Evolutionary conservation across 2,329 filamentous ascomycete genomes (phyloP), one percentile per base, ranked within the genome.

Genomic region (Niveomyces coronatus): DNA sequence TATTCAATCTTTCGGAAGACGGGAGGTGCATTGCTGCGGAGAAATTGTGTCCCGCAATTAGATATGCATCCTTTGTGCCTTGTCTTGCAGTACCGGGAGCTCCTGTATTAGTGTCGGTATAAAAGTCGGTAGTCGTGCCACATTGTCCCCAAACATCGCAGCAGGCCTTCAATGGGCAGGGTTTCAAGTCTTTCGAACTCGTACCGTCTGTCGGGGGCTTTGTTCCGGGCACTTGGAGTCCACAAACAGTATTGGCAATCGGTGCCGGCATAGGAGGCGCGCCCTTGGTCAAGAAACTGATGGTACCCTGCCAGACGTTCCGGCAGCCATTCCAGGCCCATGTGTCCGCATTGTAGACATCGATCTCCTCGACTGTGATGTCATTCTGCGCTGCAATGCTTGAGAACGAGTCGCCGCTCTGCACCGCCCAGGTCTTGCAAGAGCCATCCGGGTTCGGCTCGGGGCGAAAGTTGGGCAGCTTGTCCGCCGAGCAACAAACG

Each of bases 61-160:
- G 48, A 52, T 8, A 54, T 48, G 35, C 54, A 57, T 1, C 51
- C 53, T 50, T 50, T 4, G 42, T 47, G 14, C 44, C 48, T 6
- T 45, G 45, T 10, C 43, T 37, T 3, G 57, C 49, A 2, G 61
- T 64, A 5, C 63, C 63, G 1, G 61, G 64, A 0, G 48, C 47
- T 3, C 58, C 60, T 1, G 50, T 59, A 14, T 48, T 27, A 3
- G 43, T 54, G 8, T 41, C 26, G 9, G 37, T 46, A 45, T 64
- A 69, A 42, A 65, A 65, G 5, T 61, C 62, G 1, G 37, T 33
- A 0, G 58, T 61, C 4, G 52, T 56, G 13, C 64, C 64, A 35
- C 66, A 69, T 14, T 58, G 48, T 6, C 63, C 65, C 56, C 58
- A 65, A 35, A 55, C 49, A 41, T 63, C 48, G 44, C 54, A 54